A percentile compares a stretch with the other conserved stretches of the same genome.
Conservation (phyloP, 805 yeast genomes). For the Suhomyces vadensis region DNA sequence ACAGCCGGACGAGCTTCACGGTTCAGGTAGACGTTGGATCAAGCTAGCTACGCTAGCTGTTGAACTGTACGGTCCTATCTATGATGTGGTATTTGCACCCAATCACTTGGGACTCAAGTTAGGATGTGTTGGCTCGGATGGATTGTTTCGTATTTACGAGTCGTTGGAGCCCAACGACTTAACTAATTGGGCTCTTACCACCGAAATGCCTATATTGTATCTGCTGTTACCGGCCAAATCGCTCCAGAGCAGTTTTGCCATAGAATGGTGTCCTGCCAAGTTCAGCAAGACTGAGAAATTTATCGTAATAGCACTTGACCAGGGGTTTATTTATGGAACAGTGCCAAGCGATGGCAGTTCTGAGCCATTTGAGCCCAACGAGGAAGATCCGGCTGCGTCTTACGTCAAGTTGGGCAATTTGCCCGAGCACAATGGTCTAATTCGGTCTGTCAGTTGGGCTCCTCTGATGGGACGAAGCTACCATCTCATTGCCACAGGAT, state of each 20-base stretch:
- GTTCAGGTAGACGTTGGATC: conserved; percentile 84
- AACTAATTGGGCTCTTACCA: conserved; percentile 74
- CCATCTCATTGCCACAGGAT: conserved; percentile 90
- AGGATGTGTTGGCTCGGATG: conserved; percentile 89
- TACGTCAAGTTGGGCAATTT: conserved; percentile 60
- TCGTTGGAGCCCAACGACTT: conserved; percentile 88
- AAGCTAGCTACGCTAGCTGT: conserved; percentile 68
- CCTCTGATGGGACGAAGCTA: conserved; percentile 91
- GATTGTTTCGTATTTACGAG: conserved; percentile 80
- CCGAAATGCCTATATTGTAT: conserved; percentile 66
- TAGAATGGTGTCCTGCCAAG: conserved; percentile 90
- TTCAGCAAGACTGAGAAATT: conserved; percentile 72
- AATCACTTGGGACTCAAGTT: conserved; percentile 75
- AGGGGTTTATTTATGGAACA: conserved; percentile 69
- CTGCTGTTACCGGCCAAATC: conserved; percentile 72
- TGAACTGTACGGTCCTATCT: conserved; percentile 86
- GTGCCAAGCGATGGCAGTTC: conserved; percentile 3
- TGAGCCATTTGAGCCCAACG: not conserved
- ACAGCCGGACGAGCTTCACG: conserved; percentile 69
- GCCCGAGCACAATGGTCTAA: conserved; percentile 83
- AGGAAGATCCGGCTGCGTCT: conserved; percentile 25
- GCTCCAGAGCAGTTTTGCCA: conserved; percentile 79
- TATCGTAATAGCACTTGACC: conserved; percentile 83
- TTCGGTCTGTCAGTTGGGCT: conserved; percentile 93
- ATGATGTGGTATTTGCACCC: conserved; percentile 89